Evolutionary conservation across 2,329 filamentous ascomycete genomes (phyloP).

Genomic region (Botrytis elliptica): DNA sequence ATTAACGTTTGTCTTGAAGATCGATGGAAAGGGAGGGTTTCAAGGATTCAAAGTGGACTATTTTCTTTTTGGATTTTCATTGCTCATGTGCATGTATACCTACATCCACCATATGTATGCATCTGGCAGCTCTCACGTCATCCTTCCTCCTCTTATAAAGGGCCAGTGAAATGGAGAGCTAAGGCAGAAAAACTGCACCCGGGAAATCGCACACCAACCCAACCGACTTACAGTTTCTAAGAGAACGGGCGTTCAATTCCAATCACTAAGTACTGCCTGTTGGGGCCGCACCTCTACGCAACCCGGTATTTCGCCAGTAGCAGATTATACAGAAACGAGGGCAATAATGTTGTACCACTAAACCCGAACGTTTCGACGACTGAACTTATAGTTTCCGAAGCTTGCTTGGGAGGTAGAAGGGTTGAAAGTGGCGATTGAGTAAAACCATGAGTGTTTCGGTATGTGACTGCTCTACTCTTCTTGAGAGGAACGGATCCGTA

Average conservation of each 20-base stretch:
- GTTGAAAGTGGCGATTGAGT: background rate
- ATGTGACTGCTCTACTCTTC: background rate
- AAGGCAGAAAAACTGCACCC: background rate
- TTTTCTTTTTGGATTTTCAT: background rate
- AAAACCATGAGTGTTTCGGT: too few relatives aligned
- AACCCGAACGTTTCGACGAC: background rate
- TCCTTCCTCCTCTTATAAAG: background rate
- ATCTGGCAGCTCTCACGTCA: too few relatives aligned
- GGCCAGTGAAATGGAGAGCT: fast-evolving
- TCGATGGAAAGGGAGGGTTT: background rate
- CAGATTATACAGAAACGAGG: background rate
- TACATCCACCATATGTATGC: background rate
- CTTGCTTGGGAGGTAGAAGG: background rate
- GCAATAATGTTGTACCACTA: too few relatives aligned
- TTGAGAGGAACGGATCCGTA: fast-evolving
- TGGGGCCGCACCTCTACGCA: fast-evolving
- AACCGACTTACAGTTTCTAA: too few relatives aligned
- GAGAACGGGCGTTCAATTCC: background rate
- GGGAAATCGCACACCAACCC: background rate
- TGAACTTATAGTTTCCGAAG: too few relatives aligned
- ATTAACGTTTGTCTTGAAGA: too few relatives aligned
- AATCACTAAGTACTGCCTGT: too few relatives aligned
- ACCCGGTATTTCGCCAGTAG: fast-evolving
- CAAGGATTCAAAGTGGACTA: background rate
- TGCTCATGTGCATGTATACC: too few relatives aligned